Percentiles rank a stretch among this genome's conserved stretches.
phyloP scores from a whole-genome alignment of 2,329 filamentous ascomycete genomes.

The Penicillium brevicompactum region DNA sequence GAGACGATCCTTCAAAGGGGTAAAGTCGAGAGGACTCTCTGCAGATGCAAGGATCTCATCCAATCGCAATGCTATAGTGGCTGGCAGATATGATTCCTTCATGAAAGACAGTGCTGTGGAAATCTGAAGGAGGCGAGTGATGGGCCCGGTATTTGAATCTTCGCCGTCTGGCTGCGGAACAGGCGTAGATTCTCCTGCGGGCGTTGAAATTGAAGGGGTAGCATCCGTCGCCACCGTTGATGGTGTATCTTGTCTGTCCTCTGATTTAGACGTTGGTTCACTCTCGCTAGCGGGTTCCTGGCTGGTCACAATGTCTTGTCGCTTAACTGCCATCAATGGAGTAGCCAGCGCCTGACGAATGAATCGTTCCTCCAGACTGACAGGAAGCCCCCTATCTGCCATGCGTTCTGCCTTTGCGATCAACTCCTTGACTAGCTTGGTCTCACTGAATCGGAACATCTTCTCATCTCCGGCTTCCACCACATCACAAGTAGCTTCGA shows the following conservation, averaged over 20 bases:
- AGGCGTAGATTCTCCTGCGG: constrained; percentile 43
- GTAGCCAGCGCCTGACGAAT: constrained; percentile 74
- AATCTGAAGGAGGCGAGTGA: constrained; percentile 50
- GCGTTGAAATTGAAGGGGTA: constrained; percentile 39
- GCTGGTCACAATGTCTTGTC: constrained; percentile 49
- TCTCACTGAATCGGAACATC: constrained; percentile 78
- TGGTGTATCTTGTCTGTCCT: constrained; percentile 34
- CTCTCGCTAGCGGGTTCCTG: constrained; percentile 30
- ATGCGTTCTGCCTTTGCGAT: constrained; percentile 72
- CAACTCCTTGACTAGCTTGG: constrained; percentile 68
- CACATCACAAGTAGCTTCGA: constrained; percentile 74
- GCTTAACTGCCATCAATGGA: constrained; percentile 70
- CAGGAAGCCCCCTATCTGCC: constrained; percentile 66
- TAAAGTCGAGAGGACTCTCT: constrained; percentile 64
- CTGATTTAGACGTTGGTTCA: constrained; percentile 24
- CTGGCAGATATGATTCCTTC: constrained; percentile 51
- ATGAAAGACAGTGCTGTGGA: constrained; percentile 55
- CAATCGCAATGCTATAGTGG: constrained; percentile 39
- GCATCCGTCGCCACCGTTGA: constrained; percentile 36
- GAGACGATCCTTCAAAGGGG: constrained; percentile 70
- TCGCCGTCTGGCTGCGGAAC: constrained; percentile 38
- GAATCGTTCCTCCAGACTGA: constrained; percentile 83
- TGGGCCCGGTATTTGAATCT: constrained; percentile 33
- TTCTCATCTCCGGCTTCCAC: constrained; percentile 80
- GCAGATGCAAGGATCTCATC: constrained; percentile 41